Evolutionary conservation across 352 stramenopile genomes (phyloP), one percentile per base, ranked within the genome.

Genomic region (Phytophthora palmivora): DNA sequence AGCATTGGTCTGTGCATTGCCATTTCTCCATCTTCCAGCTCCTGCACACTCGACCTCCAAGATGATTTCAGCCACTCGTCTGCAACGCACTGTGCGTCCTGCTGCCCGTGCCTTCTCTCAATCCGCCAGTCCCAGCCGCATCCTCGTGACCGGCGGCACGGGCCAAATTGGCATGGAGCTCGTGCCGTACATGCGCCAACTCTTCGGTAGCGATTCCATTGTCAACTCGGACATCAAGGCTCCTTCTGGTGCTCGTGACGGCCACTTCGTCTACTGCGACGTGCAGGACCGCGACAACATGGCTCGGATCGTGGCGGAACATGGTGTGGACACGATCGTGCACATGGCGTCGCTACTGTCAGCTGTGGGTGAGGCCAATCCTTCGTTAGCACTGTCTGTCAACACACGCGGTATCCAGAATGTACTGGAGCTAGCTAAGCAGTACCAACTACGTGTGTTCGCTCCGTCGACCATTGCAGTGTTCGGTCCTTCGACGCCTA

Each of bases 331-430:
- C 74, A 95, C 82, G 21, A 94, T 97, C 47, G 79, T 97, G 36
- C 91, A 98, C 81, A 89, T 97, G 70, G 92, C 89, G 47, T 95
- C 92, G 55, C 65, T 98, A 55, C 74, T 98, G 24, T 96, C 85
- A 41, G 92, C 92, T 21, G 76, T 96, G 28, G 92, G 91, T 30
- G 92, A 98, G 69, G 92, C 95, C 60, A 96, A 97, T 63, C 91
- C 92, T 22, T 67, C 91, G 58, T 71, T 97, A 18, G 92, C 92
- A 44, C 74, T 97, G 41, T 79, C 88, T 21, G 82, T 98, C 41
- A 98, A 98, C 70, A 95, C 87, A 14, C 87, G 84, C 47, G 90
- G 90, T 37, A 84, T 91, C 33, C 84, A 96, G 66, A 97, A 97
- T 70, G 89, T 97, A 33, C 76, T 97, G 16, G 90, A 97, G 53